Percentiles rank a stretch among this genome's conserved stretches.
Evolutionary conservation across 257 asterid genomes (phyloP).

Genomic region (Cordia subcordata): DNA sequence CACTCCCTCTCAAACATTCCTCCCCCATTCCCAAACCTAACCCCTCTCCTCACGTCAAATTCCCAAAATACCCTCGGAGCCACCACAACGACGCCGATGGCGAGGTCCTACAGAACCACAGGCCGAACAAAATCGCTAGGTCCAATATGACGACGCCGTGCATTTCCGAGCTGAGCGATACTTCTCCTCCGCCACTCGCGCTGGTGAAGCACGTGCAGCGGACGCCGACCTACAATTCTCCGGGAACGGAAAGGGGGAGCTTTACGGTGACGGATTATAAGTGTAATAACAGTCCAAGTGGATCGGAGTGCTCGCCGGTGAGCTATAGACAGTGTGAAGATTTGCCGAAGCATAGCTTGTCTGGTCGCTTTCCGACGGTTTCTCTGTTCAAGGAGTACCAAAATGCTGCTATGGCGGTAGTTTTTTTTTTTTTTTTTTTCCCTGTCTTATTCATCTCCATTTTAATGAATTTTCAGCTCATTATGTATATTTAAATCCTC

Average conservation of each 20-base stretch:
- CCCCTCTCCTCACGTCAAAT: conserved; percentile 47
- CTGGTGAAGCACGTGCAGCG: conserved; percentile 67
- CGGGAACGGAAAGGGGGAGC: conserved; percentile 21
- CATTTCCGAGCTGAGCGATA: conserved; percentile 24
- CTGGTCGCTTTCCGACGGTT: conserved; percentile 79
- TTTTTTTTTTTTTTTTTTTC: conserved; percentile 7
- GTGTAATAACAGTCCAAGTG: conserved; percentile 24
- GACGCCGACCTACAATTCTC: conserved; percentile 30
- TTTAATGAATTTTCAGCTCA: conserved; percentile 4
- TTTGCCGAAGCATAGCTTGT: conserved; percentile 60
- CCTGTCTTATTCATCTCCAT: background rate
- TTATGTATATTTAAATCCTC: background rate
- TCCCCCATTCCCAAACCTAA: conserved; percentile 59
- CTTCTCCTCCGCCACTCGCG: conserved; percentile 44
- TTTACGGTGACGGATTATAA: conserved; percentile 15
- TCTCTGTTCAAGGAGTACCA: conserved; percentile 91
- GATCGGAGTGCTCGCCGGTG: conserved; percentile 33
- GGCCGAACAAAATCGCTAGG: conserved; percentile 50
- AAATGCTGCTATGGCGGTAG: conserved; percentile 96
- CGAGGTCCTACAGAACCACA: conserved; percentile 50
- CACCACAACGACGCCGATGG: conserved; percentile 36
- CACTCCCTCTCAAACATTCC: conserved; percentile 36
- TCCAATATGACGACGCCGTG: conserved; percentile 17
- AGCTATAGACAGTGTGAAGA: conserved; percentile 29
- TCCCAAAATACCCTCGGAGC: conserved; percentile 25